phyloP scores from a whole-genome alignment of 169 alveolate species.

The Plasmodium malariae region DNA sequence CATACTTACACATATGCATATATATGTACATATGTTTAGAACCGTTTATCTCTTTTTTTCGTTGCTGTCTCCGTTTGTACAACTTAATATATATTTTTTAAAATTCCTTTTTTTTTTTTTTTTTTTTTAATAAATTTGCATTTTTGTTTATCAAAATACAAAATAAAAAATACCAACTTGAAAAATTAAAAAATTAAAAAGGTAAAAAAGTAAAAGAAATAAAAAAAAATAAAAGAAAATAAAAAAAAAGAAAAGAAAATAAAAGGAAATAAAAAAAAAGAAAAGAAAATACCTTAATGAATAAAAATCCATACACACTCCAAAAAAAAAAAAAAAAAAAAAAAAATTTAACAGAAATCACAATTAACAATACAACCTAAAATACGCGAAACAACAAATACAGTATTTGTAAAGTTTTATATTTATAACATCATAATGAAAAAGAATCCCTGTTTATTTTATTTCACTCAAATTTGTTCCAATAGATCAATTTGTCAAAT shows the following conservation, averaged over 20 bases:
- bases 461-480: no score
- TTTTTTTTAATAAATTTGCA: constrained; percentile 19
- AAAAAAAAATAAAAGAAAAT: no score
- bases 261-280: constrained; percentile 1
- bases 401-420: no score
- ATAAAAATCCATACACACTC: neutral
- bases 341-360: no score
- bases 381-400: neutral
- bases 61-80: constrained; percentile 8
- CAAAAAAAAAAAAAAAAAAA: no score
- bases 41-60: neutral
- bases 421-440: no score
- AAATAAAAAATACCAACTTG: constrained; percentile 22
- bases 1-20: no score
- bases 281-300: neutral
- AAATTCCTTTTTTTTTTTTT: constrained; percentile 7
- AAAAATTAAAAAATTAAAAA: no score
- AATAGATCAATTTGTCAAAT: no score
- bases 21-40: neutral
- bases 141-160: constrained; percentile 1
- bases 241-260: neutral
- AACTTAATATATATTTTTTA: neutral
- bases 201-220: no score
- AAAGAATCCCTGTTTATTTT: no score
- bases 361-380: neutral